These are phyloP conservation scores for Botrytis tulipae DNA, from an alignment of 2,329 filamentous ascomycete genomes.

Conservation along the genomic window DNA sequence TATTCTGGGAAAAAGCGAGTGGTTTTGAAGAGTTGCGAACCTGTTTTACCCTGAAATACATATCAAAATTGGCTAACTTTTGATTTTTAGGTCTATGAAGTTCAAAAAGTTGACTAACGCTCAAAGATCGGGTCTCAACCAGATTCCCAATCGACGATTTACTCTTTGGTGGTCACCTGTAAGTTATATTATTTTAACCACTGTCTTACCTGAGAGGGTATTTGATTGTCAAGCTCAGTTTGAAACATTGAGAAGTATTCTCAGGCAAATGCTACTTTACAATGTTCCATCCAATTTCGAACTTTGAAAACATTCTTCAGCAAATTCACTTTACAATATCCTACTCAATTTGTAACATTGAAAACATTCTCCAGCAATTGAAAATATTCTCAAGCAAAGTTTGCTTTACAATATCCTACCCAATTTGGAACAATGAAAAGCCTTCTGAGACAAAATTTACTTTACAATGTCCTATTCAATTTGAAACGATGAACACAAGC, in stretches of 20 bases:
- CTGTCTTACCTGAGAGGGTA: background rate
- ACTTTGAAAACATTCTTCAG: too few relatives aligned
- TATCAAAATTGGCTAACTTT: background rate
- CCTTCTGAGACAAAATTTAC: background rate
- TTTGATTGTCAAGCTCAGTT: background rate
- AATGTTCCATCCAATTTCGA: too few relatives aligned
- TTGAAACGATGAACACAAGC: background rate
- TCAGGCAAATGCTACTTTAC: background rate
- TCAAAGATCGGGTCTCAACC: slow-evolving; percentile 92
- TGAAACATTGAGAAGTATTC: background rate
- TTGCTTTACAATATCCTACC: background rate
- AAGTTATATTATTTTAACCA: slow-evolving; percentile 62
- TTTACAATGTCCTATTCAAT: background rate
- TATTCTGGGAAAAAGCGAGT: slow-evolving; percentile 77
- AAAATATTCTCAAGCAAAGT: background rate
- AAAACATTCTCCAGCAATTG: background rate
- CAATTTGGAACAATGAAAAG: background rate
- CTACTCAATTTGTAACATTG: background rate
- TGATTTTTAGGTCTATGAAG: slow-evolving; percentile 62
- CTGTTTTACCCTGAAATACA: background rate
- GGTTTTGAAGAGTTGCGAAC: slow-evolving; percentile 38
- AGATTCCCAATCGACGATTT: slow-evolving; percentile 98
- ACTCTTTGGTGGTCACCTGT: slow-evolving; percentile 97
- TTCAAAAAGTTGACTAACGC: slow-evolving; percentile 99
- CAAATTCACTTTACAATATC: too few relatives aligned